These are phyloP conservation scores for Mollisia scopiformis DNA, from an alignment of 2,329 filamentous ascomycete species.

Conservation along the genomic window DNA sequence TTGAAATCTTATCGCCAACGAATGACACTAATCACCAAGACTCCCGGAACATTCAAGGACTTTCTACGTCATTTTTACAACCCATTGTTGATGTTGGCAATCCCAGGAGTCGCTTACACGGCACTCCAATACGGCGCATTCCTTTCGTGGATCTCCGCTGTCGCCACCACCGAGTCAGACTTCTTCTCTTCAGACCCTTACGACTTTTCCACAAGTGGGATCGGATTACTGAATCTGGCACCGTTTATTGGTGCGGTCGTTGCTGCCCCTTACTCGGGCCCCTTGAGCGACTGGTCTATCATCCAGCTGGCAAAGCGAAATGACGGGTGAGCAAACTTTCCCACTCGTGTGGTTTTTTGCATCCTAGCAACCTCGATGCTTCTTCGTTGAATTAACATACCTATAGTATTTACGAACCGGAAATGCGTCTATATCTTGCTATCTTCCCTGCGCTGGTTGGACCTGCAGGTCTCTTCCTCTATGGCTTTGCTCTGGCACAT, in stretches of 20 bases:
- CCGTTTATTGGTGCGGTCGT: slow-evolving; percentile 44
- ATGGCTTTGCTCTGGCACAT: no score
- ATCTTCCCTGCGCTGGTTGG: no score
- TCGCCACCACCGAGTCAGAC: slow-evolving; percentile 40
- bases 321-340: slow-evolving; percentile 28
- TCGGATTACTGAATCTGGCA: slow-evolving; percentile 44
- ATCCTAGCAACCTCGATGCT: neutral
- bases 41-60: slow-evolving; percentile 28
- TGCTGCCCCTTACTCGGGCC: slow-evolving; percentile 38
- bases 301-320: slow-evolving; percentile 40
- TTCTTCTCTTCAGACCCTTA: slow-evolving; percentile 44
- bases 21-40: slow-evolving; percentile 38
- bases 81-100: slow-evolving; percentile 40
- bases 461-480: no score
- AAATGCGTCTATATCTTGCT: slow-evolving; percentile 49
- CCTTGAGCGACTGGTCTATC: slow-evolving; percentile 41
- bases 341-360: neutral
- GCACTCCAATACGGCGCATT: slow-evolving; percentile 42
- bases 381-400: neutral
- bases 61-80: slow-evolving; percentile 41
- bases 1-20: slow-evolving; percentile 47
- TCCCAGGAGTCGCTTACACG: slow-evolving; percentile 43
- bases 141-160: slow-evolving; percentile 42
- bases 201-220: slow-evolving; percentile 40
- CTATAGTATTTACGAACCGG: slow-evolving; percentile 40